phyloP scores from a whole-genome alignment of 495 filamentous ascomycete genomes.

The Penicillium manginii region DNA sequence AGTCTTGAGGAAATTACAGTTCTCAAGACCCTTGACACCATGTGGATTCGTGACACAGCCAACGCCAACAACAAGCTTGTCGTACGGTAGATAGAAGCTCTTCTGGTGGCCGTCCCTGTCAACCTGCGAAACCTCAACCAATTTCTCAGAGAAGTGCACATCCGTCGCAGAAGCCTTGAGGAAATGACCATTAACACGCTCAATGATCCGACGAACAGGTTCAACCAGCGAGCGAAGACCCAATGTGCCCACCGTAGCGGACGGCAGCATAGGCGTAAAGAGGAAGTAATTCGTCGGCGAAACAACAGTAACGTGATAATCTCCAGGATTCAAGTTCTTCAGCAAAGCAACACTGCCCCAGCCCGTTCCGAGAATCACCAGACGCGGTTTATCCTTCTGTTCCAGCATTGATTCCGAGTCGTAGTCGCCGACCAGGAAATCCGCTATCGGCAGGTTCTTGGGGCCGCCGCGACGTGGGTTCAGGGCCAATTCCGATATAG shows the following conservation, averaged over 20 bases:
- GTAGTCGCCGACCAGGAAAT: slow-evolving; percentile 84
- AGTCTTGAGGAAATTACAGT: slow-evolving; percentile 93
- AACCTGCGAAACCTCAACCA: slow-evolving; percentile 82
- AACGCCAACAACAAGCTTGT: slow-evolving; percentile 95
- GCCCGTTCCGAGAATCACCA: slow-evolving; percentile 92
- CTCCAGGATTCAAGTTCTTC: slow-evolving; percentile 84
- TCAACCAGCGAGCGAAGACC: slow-evolving; percentile 90
- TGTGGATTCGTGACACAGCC: slow-evolving; percentile 94
- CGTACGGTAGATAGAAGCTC: slow-evolving; percentile 94
- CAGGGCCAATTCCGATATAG: slow-evolving; percentile 80
- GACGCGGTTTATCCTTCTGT: slow-evolving; percentile 81
- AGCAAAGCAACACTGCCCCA: slow-evolving; percentile 94
- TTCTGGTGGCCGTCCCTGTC: slow-evolving; percentile 70
- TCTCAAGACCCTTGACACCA: slow-evolving; percentile 91
- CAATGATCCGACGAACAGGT: slow-evolving; percentile 83
- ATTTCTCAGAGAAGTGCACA: slow-evolving; percentile 86
- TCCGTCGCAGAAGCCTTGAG: slow-evolving; percentile 82
- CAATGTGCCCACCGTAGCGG: slow-evolving; percentile 93
- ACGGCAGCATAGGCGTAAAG: slow-evolving; percentile 97
- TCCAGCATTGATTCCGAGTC: slow-evolving; percentile 68
- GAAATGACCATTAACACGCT: slow-evolving; percentile 82
- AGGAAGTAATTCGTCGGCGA: slow-evolving; percentile 95
- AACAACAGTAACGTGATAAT: slow-evolving; percentile 94
- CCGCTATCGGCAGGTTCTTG: slow-evolving; percentile 93
- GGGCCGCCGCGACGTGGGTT: slow-evolving; percentile 84